Percentiles rank a stretch among this genome's conserved stretches.
Conservation (phyloP, 129 eudicot genomes). For the Apium graveolens region DNA sequence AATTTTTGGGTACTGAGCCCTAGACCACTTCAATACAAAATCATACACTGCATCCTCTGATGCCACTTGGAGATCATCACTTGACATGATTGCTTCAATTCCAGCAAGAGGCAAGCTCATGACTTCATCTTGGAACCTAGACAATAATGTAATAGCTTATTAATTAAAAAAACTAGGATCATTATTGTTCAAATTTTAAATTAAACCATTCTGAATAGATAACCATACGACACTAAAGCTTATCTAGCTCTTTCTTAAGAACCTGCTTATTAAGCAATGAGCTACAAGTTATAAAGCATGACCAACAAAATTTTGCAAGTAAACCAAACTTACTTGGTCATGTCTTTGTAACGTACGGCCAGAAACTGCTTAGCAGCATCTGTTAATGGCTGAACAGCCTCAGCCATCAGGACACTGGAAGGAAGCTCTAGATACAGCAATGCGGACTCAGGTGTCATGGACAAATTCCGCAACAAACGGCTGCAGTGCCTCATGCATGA, state of each 20-base stretch:
- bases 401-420: constrained; percentile 67
- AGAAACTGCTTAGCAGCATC: constrained; percentile 72
- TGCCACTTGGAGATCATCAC: constrained; percentile 76
- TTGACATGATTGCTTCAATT: constrained; percentile 60
- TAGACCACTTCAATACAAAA: constrained; percentile 67
- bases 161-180: neutral
- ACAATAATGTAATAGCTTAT: neutral
- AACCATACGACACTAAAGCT: neutral
- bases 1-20: constrained; percentile 51
- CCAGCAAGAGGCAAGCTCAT: constrained; percentile 69
- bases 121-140: constrained; percentile 74
- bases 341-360: constrained; percentile 63
- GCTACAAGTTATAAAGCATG: neutral
- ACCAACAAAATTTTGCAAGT: neutral
- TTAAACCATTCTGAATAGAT: neutral
- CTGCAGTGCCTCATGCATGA: constrained; percentile 76
- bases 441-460: constrained; percentile 81
- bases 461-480: constrained; percentile 45
- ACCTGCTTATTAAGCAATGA: neutral
- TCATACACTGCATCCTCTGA: constrained; percentile 89
- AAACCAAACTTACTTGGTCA: constrained; percentile 44
- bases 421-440: constrained; percentile 68
- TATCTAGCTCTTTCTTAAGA: neutral
- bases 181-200: neutral
- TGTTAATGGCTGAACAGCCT: constrained; percentile 73